These are phyloP conservation scores for Cladosporium sp. DNA, from an alignment of 2,329 filamentous ascomycete species.

Conservation along the genomic window DNA sequence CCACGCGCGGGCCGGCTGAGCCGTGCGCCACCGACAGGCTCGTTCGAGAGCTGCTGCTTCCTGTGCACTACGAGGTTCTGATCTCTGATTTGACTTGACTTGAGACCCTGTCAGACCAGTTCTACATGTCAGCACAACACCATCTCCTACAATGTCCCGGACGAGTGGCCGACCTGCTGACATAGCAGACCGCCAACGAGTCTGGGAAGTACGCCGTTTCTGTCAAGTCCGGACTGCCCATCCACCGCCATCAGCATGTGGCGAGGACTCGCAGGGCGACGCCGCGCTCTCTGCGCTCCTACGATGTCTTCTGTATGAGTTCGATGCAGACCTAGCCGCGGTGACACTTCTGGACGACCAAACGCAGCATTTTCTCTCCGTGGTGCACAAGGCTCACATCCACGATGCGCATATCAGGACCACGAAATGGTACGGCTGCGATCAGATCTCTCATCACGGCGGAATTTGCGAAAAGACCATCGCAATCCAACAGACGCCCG, in stretches of 20 bases:
- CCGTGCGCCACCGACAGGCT: conserved; percentile 1
- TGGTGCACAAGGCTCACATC: neutral
- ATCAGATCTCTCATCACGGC: conserved; percentile 9
- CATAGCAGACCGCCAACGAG: conserved; percentile 14
- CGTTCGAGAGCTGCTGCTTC: neutral
- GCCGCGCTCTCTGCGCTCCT: conserved; percentile 16
- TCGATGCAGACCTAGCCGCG: conserved; percentile 18
- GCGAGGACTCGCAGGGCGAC: conserved; percentile 5
- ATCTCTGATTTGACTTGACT: neutral
- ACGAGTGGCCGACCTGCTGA: conserved; percentile 7
- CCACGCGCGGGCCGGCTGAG: neutral
- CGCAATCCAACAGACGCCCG: neutral
- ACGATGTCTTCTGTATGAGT: conserved; percentile 17
- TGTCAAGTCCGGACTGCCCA: conserved; percentile 1
- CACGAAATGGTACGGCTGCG: conserved; percentile 20
- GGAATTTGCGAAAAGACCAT: conserved; percentile 20
- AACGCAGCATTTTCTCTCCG: conserved; percentile 19
- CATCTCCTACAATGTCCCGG: neutral
- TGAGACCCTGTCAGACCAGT: neutral
- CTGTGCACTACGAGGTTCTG: neutral
- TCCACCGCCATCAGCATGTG: neutral
- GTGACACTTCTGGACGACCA: conserved; percentile 19
- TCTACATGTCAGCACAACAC: neutral
- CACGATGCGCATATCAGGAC: neutral
- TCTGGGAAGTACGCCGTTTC: conserved; percentile 16